Base-by-base conservation (phyloP, 1,139 yeast genomes). In the Meyerozyma elateridarum region DNA sequence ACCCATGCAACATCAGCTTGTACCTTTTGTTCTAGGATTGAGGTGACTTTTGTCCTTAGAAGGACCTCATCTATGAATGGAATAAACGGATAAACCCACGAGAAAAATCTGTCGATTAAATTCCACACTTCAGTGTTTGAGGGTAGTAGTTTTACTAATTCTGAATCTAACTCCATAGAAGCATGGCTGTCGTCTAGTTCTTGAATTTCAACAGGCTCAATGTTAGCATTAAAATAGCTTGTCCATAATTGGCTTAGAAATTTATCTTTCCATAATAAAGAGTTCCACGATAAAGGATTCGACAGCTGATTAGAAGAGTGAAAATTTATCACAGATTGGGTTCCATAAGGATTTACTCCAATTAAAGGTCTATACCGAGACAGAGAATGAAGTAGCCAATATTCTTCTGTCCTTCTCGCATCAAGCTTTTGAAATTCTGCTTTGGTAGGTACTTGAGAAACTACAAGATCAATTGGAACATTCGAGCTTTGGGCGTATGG, bases 41-140 rank as follows among this genome's bases (percentile, higher is more conserved):
- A 5, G n/a, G 27, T 9, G 8, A 18, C 11, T 13, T 13, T 14
- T 2, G 4, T 4, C 9, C 27, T 47, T 29, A 57, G 52, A 22
- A 52, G 52, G 8, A 34, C 40, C 40, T 75, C 78, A 47, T 75
- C 79, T 17, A 75, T 36, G 24, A 70, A 59, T 1, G 81, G 80
- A 34, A 72, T 57, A 25, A 62, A 64, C 1, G 78, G 76, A 41
- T 73, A 71, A 4, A 73, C 54, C 13, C 54, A 51, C 15, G 51
- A 49, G 49, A 75, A 73, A 39, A 69, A 76, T 27, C 63, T 45
- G 30, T 46, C 47, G 7, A 56, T 37, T 15, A 54, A 40, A 17
- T 51, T 39, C 50, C 64, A 52, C 5, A 21, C 6, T 9, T 11
- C 12, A 5, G 24, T n/a, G n/a, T 6, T 21, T 11, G 24, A 8